Percentiles rank a stretch among this genome's conserved stretches.
These are phyloP conservation scores for Trichopus zeylanicus DNA, from an alignment of 116 monocot genomes.

Conservation along the genomic window DNA sequence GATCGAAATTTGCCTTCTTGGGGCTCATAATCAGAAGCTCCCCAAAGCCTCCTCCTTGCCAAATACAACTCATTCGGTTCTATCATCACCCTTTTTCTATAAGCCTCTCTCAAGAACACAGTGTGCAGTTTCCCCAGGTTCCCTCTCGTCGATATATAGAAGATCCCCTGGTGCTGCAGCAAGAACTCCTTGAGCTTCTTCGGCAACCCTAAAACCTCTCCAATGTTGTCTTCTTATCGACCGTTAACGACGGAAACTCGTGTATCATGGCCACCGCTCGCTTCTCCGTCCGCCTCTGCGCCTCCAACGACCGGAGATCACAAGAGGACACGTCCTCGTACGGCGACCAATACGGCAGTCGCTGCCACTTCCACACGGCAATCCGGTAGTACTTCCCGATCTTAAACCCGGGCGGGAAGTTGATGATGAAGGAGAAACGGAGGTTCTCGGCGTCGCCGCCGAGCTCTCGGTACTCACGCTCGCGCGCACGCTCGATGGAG, in stretches of 20 bases:
- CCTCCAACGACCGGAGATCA: constrained; percentile 85
- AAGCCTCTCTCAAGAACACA: constrained; percentile 78
- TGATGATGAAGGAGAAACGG: constrained; percentile 68
- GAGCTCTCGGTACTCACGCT: constrained; percentile 54
- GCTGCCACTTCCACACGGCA: constrained; percentile 98
- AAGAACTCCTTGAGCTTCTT: constrained; percentile 93
- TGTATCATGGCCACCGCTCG: constrained; percentile 80
- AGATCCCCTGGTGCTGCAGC: constrained; percentile 88
- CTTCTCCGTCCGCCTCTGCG: constrained; percentile 82
- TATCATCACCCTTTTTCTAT: constrained; percentile 61
- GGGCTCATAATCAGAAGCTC: constrained; percentile 74
- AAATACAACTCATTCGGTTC: constrained; percentile 67
- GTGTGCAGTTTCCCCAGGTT: constrained; percentile 90
- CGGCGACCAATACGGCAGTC: constrained; percentile 91
- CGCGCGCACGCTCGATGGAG: constrained; percentile 60
- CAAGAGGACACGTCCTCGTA: constrained; percentile 87
- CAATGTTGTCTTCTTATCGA: constrained; percentile 72
- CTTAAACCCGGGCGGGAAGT: constrained; percentile 91
- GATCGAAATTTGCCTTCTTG: constrained; percentile 68
- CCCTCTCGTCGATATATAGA: constrained; percentile 89
- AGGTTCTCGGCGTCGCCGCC: constrained; percentile 68
- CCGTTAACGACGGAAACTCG: constrained; percentile 73
- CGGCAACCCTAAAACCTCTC: constrained; percentile 81
- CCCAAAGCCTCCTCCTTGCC: constrained; percentile 63
- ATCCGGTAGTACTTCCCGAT: constrained; percentile 87